A percentile compares a stretch with the other conserved stretches of the same genome.
phyloP scores from a whole-genome alignment of 805 yeast genomes.

The Pichia ethanolica region DNA sequence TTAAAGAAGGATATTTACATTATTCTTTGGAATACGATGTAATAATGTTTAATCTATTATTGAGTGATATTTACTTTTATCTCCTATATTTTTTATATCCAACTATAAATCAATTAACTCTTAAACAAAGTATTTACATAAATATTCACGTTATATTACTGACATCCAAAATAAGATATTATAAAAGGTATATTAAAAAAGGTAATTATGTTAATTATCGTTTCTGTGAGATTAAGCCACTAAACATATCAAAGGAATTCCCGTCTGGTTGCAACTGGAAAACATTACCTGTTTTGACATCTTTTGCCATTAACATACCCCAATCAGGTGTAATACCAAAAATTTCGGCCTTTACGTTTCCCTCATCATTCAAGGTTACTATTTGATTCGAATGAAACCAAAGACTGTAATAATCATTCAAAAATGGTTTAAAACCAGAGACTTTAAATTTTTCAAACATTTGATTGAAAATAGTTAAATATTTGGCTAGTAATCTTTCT shows the following conservation, averaged over 20 bases:
- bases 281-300: conserved; percentile 49
- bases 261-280: conserved; percentile 93
- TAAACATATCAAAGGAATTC: conserved; percentile 91
- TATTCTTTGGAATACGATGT: too few relatives aligned
- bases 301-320: conserved; percentile 77
- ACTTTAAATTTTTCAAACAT: conserved; percentile 50
- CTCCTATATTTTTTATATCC: too few relatives aligned
- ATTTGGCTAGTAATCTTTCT: conserved; percentile 57
- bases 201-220: conserved; percentile 4
- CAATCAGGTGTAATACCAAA: conserved; percentile 78
- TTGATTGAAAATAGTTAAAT: conserved; percentile 57
- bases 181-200: too few relatives aligned
- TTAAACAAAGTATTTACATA: too few relatives aligned
- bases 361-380: conserved; percentile 49
- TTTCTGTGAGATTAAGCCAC: conserved; percentile 71
- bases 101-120: too few relatives aligned
- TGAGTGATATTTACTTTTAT: too few relatives aligned
- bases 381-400: conserved; percentile 83
- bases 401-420: conserved; percentile 62
- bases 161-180: too few relatives aligned
- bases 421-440: conserved; percentile 62
- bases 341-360: conserved; percentile 49
- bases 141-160: too few relatives aligned
- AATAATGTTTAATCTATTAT: too few relatives aligned
- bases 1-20: too few relatives aligned